Evolutionary conservation across 257 asterid genomes (phyloP).

Genomic region (Ilex asprella): DNA sequence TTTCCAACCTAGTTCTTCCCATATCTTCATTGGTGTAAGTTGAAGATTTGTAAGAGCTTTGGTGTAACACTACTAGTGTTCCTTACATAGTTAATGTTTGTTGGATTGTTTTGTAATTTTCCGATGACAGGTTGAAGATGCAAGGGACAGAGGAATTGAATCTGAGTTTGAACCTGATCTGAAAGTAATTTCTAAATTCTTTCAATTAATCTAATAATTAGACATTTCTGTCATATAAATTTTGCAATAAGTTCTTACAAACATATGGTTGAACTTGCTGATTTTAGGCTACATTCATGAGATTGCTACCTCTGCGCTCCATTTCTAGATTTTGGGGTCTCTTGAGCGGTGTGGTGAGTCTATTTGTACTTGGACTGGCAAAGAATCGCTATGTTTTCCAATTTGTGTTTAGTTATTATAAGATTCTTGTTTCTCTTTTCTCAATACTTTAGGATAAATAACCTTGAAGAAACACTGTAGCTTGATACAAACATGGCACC

Average conservation of each 20-base stretch:
- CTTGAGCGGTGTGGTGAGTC: slow-evolving; percentile 64
- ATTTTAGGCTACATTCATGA: slow-evolving; percentile 69
- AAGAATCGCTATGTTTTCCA: background rate
- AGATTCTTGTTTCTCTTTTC: background rate
- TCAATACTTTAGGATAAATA: background rate
- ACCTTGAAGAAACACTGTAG: too few species aligned
- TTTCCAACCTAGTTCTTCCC: background rate
- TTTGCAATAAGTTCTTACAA: background rate
- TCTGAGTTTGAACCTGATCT: slow-evolving; percentile 82
- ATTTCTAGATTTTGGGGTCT: slow-evolving; percentile 90
- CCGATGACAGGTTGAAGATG: slow-evolving; percentile 64
- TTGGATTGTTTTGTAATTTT: slow-evolving; percentile 21
- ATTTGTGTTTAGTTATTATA: background rate
- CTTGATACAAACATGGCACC: too few species aligned
- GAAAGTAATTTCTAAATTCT: slow-evolving; percentile 41
- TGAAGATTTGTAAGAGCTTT: background rate
- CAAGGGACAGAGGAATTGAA: slow-evolving; percentile 62
- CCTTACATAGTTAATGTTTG: background rate
- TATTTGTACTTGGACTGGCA: slow-evolving; percentile 9
- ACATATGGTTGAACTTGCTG: slow-evolving; percentile 3
- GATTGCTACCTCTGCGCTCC: slow-evolving; percentile 75
- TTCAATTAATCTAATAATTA: background rate
- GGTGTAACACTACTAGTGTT: background rate
- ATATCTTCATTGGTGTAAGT: background rate
- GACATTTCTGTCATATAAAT: background rate